Conservation (phyloP, 495 filamentous ascomycete species). For the Hyaloscypha variabilis region DNA sequence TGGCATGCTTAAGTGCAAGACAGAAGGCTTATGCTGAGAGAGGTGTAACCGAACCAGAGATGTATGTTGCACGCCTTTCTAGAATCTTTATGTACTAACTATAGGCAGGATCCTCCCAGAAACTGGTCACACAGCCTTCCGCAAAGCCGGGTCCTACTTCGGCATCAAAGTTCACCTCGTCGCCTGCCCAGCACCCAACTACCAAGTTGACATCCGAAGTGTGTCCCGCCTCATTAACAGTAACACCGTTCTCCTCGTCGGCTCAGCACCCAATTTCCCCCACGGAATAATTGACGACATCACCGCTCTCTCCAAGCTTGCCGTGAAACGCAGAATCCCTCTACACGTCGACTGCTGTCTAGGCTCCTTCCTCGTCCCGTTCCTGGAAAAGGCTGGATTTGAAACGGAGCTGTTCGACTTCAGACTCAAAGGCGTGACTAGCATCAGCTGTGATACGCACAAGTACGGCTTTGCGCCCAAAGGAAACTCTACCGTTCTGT, state of each 20-base stretch:
- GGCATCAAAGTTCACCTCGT: constrained; percentile 93
- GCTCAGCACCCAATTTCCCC: constrained; percentile 95
- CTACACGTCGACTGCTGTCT: constrained; percentile 98
- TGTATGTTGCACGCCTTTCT: constrained; percentile 51
- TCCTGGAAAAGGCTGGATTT: constrained; percentile 90
- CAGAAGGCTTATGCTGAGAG: constrained; percentile 86
- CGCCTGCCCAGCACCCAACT: constrained; percentile 78
- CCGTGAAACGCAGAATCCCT: constrained; percentile 74
- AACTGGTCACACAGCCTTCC: constrained; percentile 94
- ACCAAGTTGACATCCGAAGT: constrained; percentile 77
- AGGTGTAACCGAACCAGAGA: constrained; percentile 90
- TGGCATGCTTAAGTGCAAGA: constrained; percentile 87
- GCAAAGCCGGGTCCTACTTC: constrained; percentile 94
- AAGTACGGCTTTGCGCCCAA: constrained; percentile 99
- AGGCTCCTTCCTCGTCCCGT: constrained; percentile 90
- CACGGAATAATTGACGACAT: constrained; percentile 99
- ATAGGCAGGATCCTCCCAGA: constrained; percentile 80
- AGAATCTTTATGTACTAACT: constrained; percentile 29
- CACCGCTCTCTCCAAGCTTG: constrained; percentile 78
- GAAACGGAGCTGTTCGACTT: constrained; percentile 90
- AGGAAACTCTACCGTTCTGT: constrained; percentile 89
- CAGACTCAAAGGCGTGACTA: constrained; percentile 88
- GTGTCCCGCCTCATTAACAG: constrained; percentile 88
- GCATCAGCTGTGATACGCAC: constrained; percentile 95
- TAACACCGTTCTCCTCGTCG: constrained; percentile 95